A percentile compares a stretch with the other conserved stretches of the same genome.
Conservation (phyloP, 1,284 basidiomycete genomes). For the Ceratobasidium sp. region DNA sequence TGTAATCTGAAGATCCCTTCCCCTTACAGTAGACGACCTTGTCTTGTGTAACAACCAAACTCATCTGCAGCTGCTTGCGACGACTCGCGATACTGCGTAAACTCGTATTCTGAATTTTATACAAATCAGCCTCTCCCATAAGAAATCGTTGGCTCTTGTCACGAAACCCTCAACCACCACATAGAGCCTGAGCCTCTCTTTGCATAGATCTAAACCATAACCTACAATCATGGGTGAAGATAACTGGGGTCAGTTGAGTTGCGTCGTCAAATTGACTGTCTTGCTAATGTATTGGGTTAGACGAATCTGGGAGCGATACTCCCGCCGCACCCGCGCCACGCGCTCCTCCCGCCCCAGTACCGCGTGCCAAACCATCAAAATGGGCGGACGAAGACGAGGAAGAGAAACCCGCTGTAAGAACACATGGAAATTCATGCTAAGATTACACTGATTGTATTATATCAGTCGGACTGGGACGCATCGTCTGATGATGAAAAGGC, state of each 20-base stretch:
- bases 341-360: slow-evolving; percentile 56
- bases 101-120: too few species aligned
- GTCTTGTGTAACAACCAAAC: too few species aligned
- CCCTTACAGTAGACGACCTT: too few species aligned
- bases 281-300: slow-evolving; percentile 50
- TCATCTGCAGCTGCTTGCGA: too few species aligned
- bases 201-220: background rate
- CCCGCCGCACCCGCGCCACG: slow-evolving; percentile 55
- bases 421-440: slow-evolving; percentile 59
- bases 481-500: slow-evolving; percentile 73
- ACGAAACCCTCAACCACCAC: slow-evolving; percentile 11
- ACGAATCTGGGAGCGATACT: slow-evolving; percentile 63
- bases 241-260: slow-evolving; percentile 24
- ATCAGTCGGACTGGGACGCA: slow-evolving; percentile 92
- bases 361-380: slow-evolving; percentile 51
- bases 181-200: background rate
- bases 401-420: slow-evolving; percentile 57
- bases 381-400: slow-evolving; percentile 93
- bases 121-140: background rate
- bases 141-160: background rate
- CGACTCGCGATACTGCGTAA: too few species aligned
- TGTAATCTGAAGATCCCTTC: too few species aligned
- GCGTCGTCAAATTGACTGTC: background rate
- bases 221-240: slow-evolving; percentile 21
- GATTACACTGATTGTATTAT: background rate